phyloP scores from a whole-genome alignment of 805 yeast species.

The Yamadazyma scolyti region DNA sequence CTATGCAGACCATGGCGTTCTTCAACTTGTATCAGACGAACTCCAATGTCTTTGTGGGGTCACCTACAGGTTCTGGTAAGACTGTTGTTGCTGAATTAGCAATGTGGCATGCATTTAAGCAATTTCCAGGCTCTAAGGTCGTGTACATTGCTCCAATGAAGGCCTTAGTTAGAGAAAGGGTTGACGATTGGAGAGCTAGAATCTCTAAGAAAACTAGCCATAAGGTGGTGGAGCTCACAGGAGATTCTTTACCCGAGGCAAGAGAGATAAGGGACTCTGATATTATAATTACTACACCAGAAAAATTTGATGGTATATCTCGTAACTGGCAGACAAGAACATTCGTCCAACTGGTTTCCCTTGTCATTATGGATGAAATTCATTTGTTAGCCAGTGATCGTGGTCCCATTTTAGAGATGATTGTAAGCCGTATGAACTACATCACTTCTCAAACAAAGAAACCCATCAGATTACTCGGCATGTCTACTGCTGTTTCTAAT shows the following conservation, averaged over 20 bases:
- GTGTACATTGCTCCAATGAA: slow-evolving; percentile 91
- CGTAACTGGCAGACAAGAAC: slow-evolving; percentile 80
- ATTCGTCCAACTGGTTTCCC: slow-evolving; percentile 69
- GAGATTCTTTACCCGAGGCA: slow-evolving; percentile 76
- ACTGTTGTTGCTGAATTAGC: slow-evolving; percentile 97
- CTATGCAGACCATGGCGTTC: slow-evolving; percentile 98
- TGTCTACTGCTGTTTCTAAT: slow-evolving; percentile 84
- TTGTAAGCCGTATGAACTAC: slow-evolving; percentile 83
- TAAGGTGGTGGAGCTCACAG: slow-evolving; percentile 72
- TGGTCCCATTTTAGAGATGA: slow-evolving; percentile 84
- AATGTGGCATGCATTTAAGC: slow-evolving; percentile 91
- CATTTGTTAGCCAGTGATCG: slow-evolving; percentile 81
- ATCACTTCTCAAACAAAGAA: slow-evolving; percentile 57
- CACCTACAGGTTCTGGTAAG: slow-evolving; percentile 98
- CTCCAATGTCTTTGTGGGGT: slow-evolving; percentile 84
- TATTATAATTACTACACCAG: slow-evolving; percentile 79
- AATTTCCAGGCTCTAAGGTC: slow-evolving; percentile 74
- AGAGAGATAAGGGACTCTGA: slow-evolving; percentile 64
- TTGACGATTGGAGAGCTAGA: slow-evolving; percentile 70
- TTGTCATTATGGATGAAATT: slow-evolving; percentile 83
- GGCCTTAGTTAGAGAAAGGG: slow-evolving; percentile 79
- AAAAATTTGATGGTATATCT: slow-evolving; percentile 83
- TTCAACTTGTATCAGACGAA: slow-evolving; percentile 80
- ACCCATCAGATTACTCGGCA: slow-evolving; percentile 65
- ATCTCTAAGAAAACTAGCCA: slow-evolving; percentile 44